phyloP scores from a whole-genome alignment of 768 basidiomycete species.

The Suillus ampliporus region DNA sequence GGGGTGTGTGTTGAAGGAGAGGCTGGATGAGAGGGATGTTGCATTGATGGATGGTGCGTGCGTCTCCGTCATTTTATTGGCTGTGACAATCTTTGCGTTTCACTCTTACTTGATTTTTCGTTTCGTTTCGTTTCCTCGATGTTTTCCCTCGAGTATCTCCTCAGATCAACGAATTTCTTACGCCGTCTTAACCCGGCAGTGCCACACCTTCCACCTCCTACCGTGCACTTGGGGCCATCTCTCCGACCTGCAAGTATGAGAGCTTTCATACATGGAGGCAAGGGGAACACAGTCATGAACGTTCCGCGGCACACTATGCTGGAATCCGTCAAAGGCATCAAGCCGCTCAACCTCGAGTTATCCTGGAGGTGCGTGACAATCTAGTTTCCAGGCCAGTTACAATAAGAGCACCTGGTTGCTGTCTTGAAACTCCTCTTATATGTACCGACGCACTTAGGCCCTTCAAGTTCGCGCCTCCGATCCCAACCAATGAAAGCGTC shows the following conservation, averaged over 20 bases:
- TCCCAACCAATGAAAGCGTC: constrained; percentile 41
- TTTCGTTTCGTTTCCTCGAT: neutral
- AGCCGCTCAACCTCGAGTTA: constrained; percentile 61
- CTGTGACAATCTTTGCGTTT: neutral
- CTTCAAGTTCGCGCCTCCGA: constrained; percentile 47
- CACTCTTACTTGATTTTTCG: neutral
- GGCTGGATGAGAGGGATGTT: constrained; percentile 54
- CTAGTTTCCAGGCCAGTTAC: neutral
- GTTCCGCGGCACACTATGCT: constrained; percentile 33
- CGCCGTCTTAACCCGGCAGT: constrained; percentile 43
- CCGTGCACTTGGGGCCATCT: constrained; percentile 41
- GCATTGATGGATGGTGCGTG: constrained; percentile 63
- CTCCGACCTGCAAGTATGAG: constrained; percentile 40
- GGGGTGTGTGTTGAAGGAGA: constrained; percentile 58
- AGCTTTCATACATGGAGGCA: neutral
- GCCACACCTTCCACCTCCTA: constrained; percentile 60
- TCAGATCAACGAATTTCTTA: neutral
- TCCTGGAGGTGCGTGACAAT: constrained; percentile 64
- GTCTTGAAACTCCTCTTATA: constrained; percentile 5
- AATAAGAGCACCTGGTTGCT: neutral
- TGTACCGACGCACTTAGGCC: constrained; percentile 40
- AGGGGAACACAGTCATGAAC: constrained; percentile 1
- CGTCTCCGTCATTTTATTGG: constrained; percentile 2
- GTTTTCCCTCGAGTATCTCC: neutral
- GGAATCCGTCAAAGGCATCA: constrained; percentile 62